Evolutionary conservation across 306 rosid genomes (phyloP), one percentile per base, ranked within the genome.

Genomic region (Luffa aegyptiaca): DNA sequence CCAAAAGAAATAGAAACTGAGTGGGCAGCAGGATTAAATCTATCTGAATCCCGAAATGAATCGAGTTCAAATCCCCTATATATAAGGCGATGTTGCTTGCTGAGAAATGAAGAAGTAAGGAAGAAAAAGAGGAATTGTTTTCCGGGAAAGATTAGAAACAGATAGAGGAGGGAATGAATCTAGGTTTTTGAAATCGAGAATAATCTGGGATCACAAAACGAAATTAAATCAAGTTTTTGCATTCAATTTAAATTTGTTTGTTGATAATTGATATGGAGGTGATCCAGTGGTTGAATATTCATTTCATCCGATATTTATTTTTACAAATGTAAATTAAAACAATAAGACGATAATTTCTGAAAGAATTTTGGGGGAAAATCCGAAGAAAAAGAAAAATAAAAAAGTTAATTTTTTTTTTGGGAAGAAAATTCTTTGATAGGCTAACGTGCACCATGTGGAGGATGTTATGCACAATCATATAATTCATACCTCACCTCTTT

Each of bases 151-250:
- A 75, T 58, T 79, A 59, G 53, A 58, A 80, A 65, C 57, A 51
- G 61, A 77, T 39, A 8, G 65, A 39, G 70, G 75, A 72, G 82
- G 79, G 71, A 80, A 66, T 44, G 85, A 85, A 87, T 79, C 88
- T 84, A 63, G 81, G 85, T 80, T 79, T 80, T 81, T 71, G 81
- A 82, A 83, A 85, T 35, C 83, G 85, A 81, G 81, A 78, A 86
- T 75, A 85, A 88, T 86, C 90, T 63, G 90, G 81, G 93, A 90
- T 87, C 91, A 82, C 59, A 59, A 79, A 74, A 73, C 48, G 44
- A 45, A 68, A 65, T 56, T 51, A 26, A 56, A 74, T 11, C 3
- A 71, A 48, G 26, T 44, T 46, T 66, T 76, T 5, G 66, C 71
- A 18, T n/a, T 57, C 53, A 13, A 20, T 77, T 70, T 51, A 48